A percentile compares a stretch with the other conserved stretches of the same genome.
These are phyloP conservation scores for Klebsormidium nitens DNA, from an alignment of 139 green algal species.

Conservation along the genomic window DNA sequence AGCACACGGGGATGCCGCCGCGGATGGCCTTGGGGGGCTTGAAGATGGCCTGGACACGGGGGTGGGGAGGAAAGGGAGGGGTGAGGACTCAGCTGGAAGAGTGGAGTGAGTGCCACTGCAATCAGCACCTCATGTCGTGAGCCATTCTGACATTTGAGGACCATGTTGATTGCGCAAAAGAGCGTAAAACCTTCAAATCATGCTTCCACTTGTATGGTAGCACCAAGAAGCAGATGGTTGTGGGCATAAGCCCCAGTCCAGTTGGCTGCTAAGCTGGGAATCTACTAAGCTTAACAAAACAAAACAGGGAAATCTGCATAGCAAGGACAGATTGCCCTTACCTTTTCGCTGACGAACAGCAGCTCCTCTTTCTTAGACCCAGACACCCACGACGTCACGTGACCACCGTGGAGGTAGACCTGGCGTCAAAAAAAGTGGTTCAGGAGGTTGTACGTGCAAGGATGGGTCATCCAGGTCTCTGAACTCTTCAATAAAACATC, in stretches of 20 bases:
- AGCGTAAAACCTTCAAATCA: not conserved
- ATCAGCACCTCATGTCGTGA: not conserved
- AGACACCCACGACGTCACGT: slow-evolving; percentile 32
- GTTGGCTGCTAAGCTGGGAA: no score
- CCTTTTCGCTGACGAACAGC: slow-evolving; percentile 32
- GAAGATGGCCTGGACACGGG: slow-evolving; percentile 33
- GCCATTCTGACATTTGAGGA: not conserved
- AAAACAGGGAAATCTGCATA: not conserved
- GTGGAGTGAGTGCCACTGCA: not conserved
- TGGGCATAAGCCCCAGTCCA: no score
- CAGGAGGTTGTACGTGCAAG: no score
- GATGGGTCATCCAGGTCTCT: no score
- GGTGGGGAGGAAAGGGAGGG: not conserved
- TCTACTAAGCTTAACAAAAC: no score
- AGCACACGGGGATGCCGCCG: slow-evolving; percentile 49
- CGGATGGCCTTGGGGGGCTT: slow-evolving; percentile 49
- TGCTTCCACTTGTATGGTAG: not conserved
- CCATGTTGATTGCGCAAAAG: not conserved
- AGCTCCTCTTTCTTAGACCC: slow-evolving; percentile 23
- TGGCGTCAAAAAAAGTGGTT: no score
- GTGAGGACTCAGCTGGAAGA: not conserved
- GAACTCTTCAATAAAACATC: no score
- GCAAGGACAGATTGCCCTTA: not conserved
- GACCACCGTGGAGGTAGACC: slow-evolving; percentile 31
- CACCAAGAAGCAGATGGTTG: not conserved